Percentiles rank a stretch among this genome's conserved stretches.
These are phyloP conservation scores for Bretziella fagacearum DNA, from an alignment of 2,329 filamentous ascomycete genomes.

Conservation along the genomic window DNA sequence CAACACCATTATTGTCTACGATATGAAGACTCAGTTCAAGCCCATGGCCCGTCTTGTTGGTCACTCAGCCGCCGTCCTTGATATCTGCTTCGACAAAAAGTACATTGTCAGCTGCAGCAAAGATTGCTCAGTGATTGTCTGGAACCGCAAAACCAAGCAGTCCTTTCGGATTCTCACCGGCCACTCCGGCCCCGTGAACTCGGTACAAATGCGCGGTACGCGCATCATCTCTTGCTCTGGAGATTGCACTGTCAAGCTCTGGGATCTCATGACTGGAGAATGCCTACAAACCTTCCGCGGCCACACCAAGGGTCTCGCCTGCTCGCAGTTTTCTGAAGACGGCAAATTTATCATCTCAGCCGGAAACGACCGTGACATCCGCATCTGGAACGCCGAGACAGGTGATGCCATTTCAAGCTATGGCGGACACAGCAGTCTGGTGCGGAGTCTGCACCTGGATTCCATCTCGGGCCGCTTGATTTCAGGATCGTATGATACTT, in stretches of 20 bases:
- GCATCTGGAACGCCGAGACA: conserved; percentile 87
- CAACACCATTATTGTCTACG: conserved; percentile 78
- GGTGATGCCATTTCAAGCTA: conserved; percentile 69
- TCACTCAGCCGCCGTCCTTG: conserved; percentile 77
- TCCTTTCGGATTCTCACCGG: conserved; percentile 66
- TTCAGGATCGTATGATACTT: conserved; percentile 85
- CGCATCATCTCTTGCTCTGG: conserved; percentile 86
- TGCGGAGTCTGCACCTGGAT: conserved; percentile 82
- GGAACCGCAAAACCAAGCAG: conserved; percentile 66
- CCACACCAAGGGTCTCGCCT: conserved; percentile 84
- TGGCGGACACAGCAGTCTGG: conserved; percentile 66
- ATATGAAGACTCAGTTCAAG: conserved; percentile 59
- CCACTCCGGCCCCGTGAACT: conserved; percentile 85
- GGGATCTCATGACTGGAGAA: conserved; percentile 80
- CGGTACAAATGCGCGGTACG: conserved; percentile 85
- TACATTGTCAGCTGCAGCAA: conserved; percentile 97
- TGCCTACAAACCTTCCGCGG: conserved; percentile 81
- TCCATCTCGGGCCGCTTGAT: conserved; percentile 70
- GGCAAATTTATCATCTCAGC: conserved; percentile 86
- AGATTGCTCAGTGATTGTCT: conserved; percentile 83
- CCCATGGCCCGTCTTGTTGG: conserved; percentile 62
- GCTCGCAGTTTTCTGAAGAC: conserved; percentile 90
- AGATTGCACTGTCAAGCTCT: conserved; percentile 83
- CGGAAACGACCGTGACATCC: conserved; percentile 88
- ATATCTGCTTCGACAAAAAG: conserved; percentile 80